Evolutionary conservation across 1,284 basidiomycete genomes (phyloP).

Genomic region (Omphalotus olearius): DNA sequence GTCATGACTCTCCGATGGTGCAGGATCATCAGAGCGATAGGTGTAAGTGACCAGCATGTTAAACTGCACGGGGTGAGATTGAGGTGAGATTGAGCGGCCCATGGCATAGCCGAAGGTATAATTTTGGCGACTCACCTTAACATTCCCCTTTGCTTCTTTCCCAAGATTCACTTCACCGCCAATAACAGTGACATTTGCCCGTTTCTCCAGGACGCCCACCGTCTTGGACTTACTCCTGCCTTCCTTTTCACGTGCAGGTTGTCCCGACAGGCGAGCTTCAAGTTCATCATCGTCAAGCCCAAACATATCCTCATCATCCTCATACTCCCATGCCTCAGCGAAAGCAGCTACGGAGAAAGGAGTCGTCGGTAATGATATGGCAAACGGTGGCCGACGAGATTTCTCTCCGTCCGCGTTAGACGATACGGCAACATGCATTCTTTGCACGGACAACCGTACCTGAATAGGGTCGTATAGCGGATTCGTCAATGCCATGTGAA

Average conservation of each 20-base stretch:
- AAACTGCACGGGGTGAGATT: conserved; percentile 49
- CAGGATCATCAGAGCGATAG: conserved; percentile 83
- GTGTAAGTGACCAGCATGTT: conserved; percentile 92
- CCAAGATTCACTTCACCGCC: conserved; percentile 80
- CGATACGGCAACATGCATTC: conserved; percentile 39
- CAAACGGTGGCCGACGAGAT: conserved; percentile 65
- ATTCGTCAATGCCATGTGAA: conserved; percentile 87
- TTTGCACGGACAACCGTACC: conserved; percentile 74
- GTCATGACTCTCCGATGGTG: conserved; percentile 54
- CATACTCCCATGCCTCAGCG: conserved; percentile 95
- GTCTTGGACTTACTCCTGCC: conserved; percentile 55
- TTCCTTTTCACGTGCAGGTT: conserved; percentile 32
- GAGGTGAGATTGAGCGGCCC: background rate
- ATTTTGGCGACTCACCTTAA: conserved; percentile 52
- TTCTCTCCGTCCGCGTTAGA: conserved; percentile 43
- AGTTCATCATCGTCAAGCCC: conserved; percentile 66
- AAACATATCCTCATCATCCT: conserved; percentile 86
- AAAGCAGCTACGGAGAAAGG: conserved; percentile 83
- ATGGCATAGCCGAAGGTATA: conserved; percentile 2
- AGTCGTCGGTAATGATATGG: conserved; percentile 70
- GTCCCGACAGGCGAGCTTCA: conserved; percentile 29
- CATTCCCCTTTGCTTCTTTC: conserved; percentile 66
- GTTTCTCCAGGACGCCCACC: conserved; percentile 78
- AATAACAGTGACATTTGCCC: conserved; percentile 83
- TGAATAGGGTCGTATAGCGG: conserved; percentile 93